phyloP scores from a whole-genome alignment of 352 stramenopile species.

The Phytophthora quininea region DNA sequence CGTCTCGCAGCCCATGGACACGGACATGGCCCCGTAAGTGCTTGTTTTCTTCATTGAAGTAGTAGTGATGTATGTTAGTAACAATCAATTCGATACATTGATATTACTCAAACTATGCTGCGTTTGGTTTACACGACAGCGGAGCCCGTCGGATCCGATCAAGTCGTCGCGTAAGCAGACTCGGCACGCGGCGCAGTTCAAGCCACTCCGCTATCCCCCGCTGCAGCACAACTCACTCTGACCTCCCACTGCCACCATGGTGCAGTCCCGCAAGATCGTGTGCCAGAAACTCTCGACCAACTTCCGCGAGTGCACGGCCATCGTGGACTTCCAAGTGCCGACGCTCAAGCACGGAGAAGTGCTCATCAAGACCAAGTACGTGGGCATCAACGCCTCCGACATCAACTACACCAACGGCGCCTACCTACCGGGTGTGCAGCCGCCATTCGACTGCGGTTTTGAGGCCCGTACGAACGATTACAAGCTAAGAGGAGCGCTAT shows the following conservation, averaged over 20 bases:
- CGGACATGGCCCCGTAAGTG: constrained; percentile 36
- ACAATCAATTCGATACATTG: not conserved
- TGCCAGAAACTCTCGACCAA: constrained; percentile 82
- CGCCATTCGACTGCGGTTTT: constrained; percentile 61
- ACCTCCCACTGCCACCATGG: constrained; percentile 29
- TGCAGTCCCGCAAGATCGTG: constrained; percentile 77
- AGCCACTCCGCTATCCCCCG: constrained; percentile 21
- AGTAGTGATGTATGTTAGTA: not conserved
- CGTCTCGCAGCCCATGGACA: constrained; percentile 48
- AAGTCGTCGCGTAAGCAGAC: not conserved
- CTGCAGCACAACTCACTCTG: constrained; percentile 7
- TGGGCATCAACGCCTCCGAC: constrained; percentile 66
- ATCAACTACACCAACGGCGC: constrained; percentile 66
- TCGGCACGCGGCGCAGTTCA: constrained; percentile 1
- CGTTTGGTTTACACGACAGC: not conserved
- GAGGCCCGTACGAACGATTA: constrained; percentile 54
- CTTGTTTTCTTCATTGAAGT: not conserved
- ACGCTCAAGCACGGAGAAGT: constrained; percentile 51
- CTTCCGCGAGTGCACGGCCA: constrained; percentile 77
- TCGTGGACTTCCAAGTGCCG: constrained; percentile 55
- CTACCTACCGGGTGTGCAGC: constrained; percentile 43
- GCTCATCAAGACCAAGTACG: constrained; percentile 58
- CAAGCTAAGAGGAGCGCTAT: constrained; percentile 23
- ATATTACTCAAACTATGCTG: not conserved
- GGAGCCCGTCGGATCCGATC: not conserved